These are phyloP conservation scores for Trypanosoma boissoni DNA, from an alignment of 208 protist species.

Conservation along the genomic window DNA sequence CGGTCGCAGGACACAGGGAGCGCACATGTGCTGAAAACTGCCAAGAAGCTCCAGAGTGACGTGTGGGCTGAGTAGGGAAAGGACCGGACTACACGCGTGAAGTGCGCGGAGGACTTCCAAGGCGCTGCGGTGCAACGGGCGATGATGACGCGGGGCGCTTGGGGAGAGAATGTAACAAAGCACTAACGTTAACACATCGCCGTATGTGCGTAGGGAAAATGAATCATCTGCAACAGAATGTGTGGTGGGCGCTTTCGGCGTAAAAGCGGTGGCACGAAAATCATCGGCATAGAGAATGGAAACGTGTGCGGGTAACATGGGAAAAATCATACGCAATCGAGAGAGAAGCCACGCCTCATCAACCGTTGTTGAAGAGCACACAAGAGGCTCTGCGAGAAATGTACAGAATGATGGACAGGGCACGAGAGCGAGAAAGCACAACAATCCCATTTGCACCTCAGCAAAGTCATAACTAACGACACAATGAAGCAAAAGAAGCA, in stretches of 20 bases:
- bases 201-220: slow-evolving; percentile 18
- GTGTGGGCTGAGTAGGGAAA: slow-evolving; percentile 10
- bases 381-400: not conserved
- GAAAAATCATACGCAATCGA: no score
- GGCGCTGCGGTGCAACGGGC: slow-evolving; percentile 13
- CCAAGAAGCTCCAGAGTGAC: slow-evolving; percentile 15
- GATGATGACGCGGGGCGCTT: slow-evolving; percentile 13
- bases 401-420: slow-evolving; percentile 8
- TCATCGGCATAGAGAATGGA: no score
- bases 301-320: no score
- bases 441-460: slow-evolving; percentile 18
- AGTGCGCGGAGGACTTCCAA: slow-evolving; percentile 20
- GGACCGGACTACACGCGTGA: slow-evolving; percentile 1
- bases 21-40: slow-evolving; percentile 16
- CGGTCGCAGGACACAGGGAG: not conserved
- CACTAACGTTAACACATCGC: slow-evolving; percentile 17
- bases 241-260: no score
- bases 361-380: not conserved
- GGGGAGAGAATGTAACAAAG: slow-evolving; percentile 24
- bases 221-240: no score
- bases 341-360: not conserved
- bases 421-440: slow-evolving; percentile 20
- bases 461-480: slow-evolving; percentile 9
- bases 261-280: no score
- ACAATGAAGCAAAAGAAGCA: no score